Conservation (phyloP, 345 rosid species). For the Microthlaspi erraticum region DNA sequence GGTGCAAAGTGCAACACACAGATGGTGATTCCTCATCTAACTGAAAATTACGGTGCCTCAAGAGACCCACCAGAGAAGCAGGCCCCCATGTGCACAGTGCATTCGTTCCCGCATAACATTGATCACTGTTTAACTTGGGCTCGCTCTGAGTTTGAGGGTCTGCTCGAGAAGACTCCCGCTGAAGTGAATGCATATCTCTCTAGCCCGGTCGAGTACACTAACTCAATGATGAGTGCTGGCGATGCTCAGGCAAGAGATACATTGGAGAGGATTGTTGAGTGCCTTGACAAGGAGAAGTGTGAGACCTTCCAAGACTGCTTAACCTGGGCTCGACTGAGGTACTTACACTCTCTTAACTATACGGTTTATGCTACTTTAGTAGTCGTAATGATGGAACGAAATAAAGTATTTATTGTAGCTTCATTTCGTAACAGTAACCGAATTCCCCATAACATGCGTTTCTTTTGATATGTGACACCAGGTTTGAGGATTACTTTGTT, state of each 20-base stretch:
- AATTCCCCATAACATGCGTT: conserved; percentile 11
- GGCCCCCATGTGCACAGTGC: conserved; percentile 99
- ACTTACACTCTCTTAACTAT: conserved; percentile 11
- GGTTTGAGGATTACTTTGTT: conserved; percentile 91
- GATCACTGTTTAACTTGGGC: conserved; percentile 99
- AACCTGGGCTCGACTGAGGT: conserved; percentile 95
- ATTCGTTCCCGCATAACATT: conserved; percentile 98
- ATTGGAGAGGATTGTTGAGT: conserved; percentile 83
- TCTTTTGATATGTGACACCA: conserved; percentile 37
- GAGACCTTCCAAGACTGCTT: conserved; percentile 89
- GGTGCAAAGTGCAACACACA: conserved; percentile 99
- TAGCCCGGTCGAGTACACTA: conserved; percentile 71
- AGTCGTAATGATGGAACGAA: neutral
- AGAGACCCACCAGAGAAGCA: conserved; percentile 99
- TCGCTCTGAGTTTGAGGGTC: conserved; percentile 98
- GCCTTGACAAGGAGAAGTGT: conserved; percentile 90
- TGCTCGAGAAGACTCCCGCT: conserved; percentile 95
- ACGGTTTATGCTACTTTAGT: conserved; percentile 4
- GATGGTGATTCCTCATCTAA: conserved; percentile 96
- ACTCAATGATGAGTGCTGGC: conserved; percentile 74
- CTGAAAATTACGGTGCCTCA: conserved; percentile 99
- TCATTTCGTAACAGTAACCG: neutral
- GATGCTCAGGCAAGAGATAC: conserved; percentile 99
- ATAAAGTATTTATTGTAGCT: neutral
- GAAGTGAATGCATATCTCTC: conserved; percentile 94